Evolutionary conservation across 176 grass and related monocot species (phyloP), one percentile per base, ranked within the genome.

Genomic region (Bothriochloa decipiens): DNA sequence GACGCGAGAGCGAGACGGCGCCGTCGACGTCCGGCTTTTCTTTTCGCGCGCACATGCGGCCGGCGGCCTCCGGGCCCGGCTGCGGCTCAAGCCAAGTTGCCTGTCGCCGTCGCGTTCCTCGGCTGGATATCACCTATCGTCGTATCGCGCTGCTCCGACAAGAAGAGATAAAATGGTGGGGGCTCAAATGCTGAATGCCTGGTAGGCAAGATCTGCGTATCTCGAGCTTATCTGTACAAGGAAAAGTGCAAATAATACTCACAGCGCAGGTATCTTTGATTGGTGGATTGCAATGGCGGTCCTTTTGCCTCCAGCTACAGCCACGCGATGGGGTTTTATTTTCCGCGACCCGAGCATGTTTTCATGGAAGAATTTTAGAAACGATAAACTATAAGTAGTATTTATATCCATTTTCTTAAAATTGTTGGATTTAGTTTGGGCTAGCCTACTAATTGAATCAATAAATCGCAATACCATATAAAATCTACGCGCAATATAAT

Each of bases 31-130:
- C 79, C 29, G 12, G 65, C 65, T 49, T 81, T 68, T 17, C 64
- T 46, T 81, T 70, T 18, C 65, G 65, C 65, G 28, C 57, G 55
- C 78, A 81, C 78, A 81, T 81, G 79, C 79, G 22, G 64, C 13
- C 46, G 46, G 46, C 46, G 46, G 43, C 43, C 43, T 2, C 12
- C 45, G 12, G 45, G 45, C 45, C 45, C 45, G 45, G 39, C 68
- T n/a, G 68, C 22, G 10, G 23, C 15, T 6, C 28, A 16, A 8
- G 18, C n/a, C 64, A 40, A 67, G 27, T 68, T 49, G 77, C 57
- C n/a, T 36, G 36, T 41, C 58, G 43, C 35, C 45, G 63, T 68
- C 75, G 75, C 55, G 15, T 28, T 78, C 65, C 73, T 76, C 11
- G 32, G 28, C 4, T n/a, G 29, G 74, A 22, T 12, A 13, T 14